Conservation (phyloP, 345 rosid species). For the Pugionium dolabratum region DNA sequence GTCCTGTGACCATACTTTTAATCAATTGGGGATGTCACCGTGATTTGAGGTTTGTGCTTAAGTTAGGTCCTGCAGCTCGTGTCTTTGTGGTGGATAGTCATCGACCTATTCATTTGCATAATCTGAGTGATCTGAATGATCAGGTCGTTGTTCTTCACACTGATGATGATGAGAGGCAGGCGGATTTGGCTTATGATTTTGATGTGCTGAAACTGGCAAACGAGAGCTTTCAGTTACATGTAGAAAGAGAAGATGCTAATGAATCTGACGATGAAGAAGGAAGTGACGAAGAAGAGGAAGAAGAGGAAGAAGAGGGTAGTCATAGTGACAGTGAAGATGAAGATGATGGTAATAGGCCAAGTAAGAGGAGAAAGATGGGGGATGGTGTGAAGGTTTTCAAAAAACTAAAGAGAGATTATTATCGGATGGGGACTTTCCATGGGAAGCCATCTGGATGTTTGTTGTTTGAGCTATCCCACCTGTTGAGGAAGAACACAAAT, state of each 20-base stretch:
- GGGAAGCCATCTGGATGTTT: conserved; percentile 93
- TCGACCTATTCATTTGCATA: conserved; percentile 90
- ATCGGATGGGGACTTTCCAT: conserved; percentile 82
- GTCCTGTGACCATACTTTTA: conserved; percentile 61
- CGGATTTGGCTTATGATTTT: conserved; percentile 81
- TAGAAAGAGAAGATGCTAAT: conserved; percentile 26
- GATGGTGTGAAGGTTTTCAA: conserved; percentile 56
- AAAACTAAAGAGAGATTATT: conserved; percentile 72
- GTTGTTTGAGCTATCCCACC: conserved; percentile 78
- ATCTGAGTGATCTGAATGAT: conserved; percentile 67
- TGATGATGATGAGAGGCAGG: conserved; percentile 76
- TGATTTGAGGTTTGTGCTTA: conserved; percentile 60
- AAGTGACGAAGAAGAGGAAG: conserved; percentile 43
- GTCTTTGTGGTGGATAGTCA: conserved; percentile 94
- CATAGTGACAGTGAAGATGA: conserved; percentile 24
- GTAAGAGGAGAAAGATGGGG: conserved; percentile 68
- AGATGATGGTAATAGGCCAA: conserved; percentile 43
- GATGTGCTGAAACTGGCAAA: conserved; percentile 75
- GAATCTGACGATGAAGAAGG: conserved; percentile 31
- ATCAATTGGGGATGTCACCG: conserved; percentile 95
- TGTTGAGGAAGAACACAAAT: conserved; percentile 79
- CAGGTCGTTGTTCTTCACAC: conserved; percentile 83
- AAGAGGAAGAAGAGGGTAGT: conserved; percentile 40
- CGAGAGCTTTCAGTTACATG: conserved; percentile 50
- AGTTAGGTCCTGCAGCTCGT: conserved; percentile 56